phyloP scores from a whole-genome alignment of 192 early-diverging fungal species.

The Dissophora ornata region DNA sequence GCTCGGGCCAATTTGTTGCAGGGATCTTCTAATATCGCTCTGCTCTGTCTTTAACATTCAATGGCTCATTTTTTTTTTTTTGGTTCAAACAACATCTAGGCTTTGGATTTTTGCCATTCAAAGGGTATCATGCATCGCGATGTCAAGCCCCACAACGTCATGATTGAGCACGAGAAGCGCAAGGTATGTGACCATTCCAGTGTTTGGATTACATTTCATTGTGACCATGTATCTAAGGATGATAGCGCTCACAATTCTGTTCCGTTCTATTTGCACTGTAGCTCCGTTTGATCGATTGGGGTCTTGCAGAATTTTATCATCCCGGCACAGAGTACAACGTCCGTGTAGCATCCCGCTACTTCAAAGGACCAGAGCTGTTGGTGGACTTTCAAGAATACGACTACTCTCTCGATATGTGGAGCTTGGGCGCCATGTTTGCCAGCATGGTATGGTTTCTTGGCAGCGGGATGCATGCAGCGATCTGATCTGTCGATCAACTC shows the following conservation, averaged over 20 bases:
- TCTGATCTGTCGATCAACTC: too few species aligned
- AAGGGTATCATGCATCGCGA: slow-evolving; percentile 99
- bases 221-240: not conserved
- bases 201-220: not conserved
- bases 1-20: too few species aligned
- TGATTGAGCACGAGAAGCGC: slow-evolving; percentile 98
- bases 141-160: slow-evolving; percentile 99
- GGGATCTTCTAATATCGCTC: too few species aligned
- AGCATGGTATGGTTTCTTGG: slow-evolving; percentile 81
- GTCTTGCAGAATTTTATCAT: slow-evolving; percentile 99
- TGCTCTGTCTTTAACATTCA: too few species aligned
- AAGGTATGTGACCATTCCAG: slow-evolving; percentile 55
- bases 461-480: not conserved
- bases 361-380: slow-evolving; percentile 98
- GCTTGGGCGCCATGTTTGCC: slow-evolving; percentile 99
- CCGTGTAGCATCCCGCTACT: slow-evolving; percentile 97
- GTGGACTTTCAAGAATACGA: slow-evolving; percentile 99
- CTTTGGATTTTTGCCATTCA: slow-evolving; percentile 97
- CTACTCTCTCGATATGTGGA: slow-evolving; percentile 99
- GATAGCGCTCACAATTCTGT: not conserved
- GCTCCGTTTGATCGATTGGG: slow-evolving; percentile 98
- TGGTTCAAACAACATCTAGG: slow-evolving; percentile 56
- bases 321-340: slow-evolving; percentile 98
- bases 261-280: slow-evolving; percentile 43
- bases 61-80: slow-evolving; percentile 5